Percentiles rank a stretch among this genome's conserved stretches.
Conservation (phyloP, 1,139 yeast species). For the Pichia kudriavzevii region DNA sequence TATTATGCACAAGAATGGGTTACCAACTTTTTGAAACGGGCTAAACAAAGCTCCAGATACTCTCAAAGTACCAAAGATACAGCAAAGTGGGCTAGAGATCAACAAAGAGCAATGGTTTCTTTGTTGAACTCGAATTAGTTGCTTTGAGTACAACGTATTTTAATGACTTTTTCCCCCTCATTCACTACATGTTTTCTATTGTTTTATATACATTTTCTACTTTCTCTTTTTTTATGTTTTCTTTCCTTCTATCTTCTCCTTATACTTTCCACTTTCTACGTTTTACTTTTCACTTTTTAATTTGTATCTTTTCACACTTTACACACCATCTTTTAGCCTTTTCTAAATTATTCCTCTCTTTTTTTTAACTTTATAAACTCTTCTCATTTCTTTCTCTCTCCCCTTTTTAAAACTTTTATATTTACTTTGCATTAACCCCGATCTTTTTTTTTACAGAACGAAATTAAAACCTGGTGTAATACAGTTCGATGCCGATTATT, state of each 20-base stretch:
- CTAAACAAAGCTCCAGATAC: slow-evolving; percentile 57
- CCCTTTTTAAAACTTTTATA: slow-evolving; percentile 2
- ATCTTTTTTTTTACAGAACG: slow-evolving; percentile 4
- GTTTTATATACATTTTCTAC: slow-evolving; percentile 1
- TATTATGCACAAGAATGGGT: slow-evolving; percentile 72
- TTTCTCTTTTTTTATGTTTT: slow-evolving; percentile 1
- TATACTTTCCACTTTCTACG: slow-evolving; percentile 2
- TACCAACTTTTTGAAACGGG: slow-evolving; percentile 63
- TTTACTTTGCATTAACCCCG: neutral
- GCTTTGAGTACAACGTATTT: slow-evolving; percentile 9
- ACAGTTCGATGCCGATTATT: no score
- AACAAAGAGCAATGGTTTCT: slow-evolving; percentile 50
- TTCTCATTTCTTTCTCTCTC: slow-evolving; percentile 1
- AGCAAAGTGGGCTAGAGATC: slow-evolving; percentile 96
- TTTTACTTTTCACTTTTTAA: slow-evolving; percentile 1
- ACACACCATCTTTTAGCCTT: no score
- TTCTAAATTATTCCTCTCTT: neutral
- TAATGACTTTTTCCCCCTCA: slow-evolving; percentile 6
- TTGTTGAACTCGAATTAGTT: neutral
- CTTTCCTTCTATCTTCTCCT: slow-evolving; percentile 1
- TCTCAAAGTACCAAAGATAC: slow-evolving; percentile 70
- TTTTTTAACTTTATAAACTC: slow-evolving; percentile 1
- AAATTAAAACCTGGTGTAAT: no score
- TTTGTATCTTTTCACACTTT: neutral
- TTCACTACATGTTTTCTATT: slow-evolving; percentile 2